Conservation (phyloP, 2,329 filamentous ascomycete genomes). For the Reticulascus tulasneorum region DNA sequence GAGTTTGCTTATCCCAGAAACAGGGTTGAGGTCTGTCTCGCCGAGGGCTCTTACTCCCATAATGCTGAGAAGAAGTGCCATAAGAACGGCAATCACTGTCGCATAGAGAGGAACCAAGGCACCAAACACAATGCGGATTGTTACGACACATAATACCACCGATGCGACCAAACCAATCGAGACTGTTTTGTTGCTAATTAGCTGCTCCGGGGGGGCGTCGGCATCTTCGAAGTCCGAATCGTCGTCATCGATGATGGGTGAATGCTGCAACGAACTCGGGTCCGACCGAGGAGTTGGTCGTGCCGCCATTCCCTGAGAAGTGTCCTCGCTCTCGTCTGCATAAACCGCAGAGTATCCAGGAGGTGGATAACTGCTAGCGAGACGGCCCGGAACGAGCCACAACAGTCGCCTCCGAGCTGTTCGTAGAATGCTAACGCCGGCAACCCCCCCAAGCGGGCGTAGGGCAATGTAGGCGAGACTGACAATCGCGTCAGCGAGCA, state of each 20-base stretch:
- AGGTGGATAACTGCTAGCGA: no score
- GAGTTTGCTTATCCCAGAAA: conserved; percentile 93
- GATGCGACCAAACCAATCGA: conserved; percentile 72
- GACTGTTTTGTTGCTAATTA: conserved; percentile 70
- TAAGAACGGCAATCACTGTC: conserved; percentile 72
- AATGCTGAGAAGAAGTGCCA: conserved; percentile 75
- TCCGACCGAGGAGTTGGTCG: conserved; percentile 6
- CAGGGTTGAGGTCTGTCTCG: conserved; percentile 92
- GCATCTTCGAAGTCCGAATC: conserved; percentile 58
- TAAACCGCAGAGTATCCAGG: conserved; percentile 5
- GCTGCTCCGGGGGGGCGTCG: conserved; percentile 80
- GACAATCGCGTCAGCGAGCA: conserved; percentile 89
- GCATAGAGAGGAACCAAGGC: conserved; percentile 74
- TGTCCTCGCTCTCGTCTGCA: conserved; percentile 7
- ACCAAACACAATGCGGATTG: conserved; percentile 81
- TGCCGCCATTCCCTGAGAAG: no score
- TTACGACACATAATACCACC: conserved; percentile 72
- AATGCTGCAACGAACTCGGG: neutral
- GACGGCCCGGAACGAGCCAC: neutral
- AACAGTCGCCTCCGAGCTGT: no score
- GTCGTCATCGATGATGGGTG: neutral
- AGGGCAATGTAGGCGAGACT: conserved; percentile 77
- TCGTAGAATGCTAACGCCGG: no score
- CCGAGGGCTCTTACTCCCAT: conserved; percentile 67
- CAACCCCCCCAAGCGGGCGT: conserved; percentile 53